Evolutionary conservation across 83 land plant genomes (phyloP), one percentile per base, ranked within the genome.

Genomic region (Diphasiastrum complanatum): DNA sequence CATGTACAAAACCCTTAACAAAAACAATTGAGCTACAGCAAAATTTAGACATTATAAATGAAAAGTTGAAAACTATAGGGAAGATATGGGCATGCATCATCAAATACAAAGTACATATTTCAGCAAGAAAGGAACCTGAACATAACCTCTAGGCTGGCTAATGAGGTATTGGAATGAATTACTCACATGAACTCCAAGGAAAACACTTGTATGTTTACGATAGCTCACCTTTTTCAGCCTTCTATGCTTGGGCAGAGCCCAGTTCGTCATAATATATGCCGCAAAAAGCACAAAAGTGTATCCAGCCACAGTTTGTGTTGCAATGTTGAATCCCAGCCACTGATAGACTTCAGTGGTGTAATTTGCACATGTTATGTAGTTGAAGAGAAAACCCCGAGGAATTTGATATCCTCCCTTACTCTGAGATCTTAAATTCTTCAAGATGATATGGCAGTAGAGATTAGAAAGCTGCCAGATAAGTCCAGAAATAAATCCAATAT

Each of bases 301-400:
- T 18, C 97, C 97, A 8, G 87, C 89, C 34, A 87, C 74, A 26
- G 91, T 91, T 74, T 91, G 95, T 53, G 97, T 87, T 0, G 97
- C 95, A 66, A 91, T 79, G 49, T 91, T 91, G 71, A 87, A 91
- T 0, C 97, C 95, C 60, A 91, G 37, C 97, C 95, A 91, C 68
- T 91, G 97, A 69, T 85, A 87, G 47, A 85, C 85, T 74, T 91
- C 97, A 5, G 95, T 91, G 2, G 97, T 91, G 75, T 91, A 91
- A 67, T 87, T 91, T 36, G 95, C 97, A 72, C 97, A 91, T 14
- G 97, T 91, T 33, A 87, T 85, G 51, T 78, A 79, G 48, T 91
- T 87, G 67, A 91, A 91, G 64, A 91, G 60, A 61, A 91, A 91
- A 3, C 95, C 97, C 3, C 64, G 31, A 4, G 97, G 97, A 30